Percentiles rank a stretch among this genome's conserved stretches.
Evolutionary conservation across 768 basidiomycete genomes (phyloP).

Genomic region (Tubosaeta sp.): DNA sequence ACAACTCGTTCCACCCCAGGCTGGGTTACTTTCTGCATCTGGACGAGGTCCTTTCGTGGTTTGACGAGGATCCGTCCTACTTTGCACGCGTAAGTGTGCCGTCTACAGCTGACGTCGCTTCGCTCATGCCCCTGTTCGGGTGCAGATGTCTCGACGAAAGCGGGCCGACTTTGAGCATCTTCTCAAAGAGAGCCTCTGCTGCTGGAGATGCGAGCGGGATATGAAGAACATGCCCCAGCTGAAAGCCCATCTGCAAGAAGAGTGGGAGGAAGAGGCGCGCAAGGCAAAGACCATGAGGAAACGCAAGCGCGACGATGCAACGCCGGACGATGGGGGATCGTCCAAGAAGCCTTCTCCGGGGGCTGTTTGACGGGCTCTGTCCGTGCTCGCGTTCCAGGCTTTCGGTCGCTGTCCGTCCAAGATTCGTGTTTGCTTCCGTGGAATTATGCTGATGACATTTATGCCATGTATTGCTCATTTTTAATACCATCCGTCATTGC

Average conservation of each 20-base stretch:
- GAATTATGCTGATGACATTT: background rate
- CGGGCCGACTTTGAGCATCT: constrained; percentile 55
- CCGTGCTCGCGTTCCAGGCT: background rate
- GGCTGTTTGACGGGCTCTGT: constrained; percentile 2
- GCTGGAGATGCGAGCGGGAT: constrained; percentile 62
- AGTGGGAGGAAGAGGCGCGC: constrained; percentile 54
- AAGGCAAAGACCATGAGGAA: constrained; percentile 42
- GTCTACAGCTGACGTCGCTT: background rate
- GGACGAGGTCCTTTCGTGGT: constrained; percentile 77
- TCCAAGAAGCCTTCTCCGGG: constrained; percentile 11
- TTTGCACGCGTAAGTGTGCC: constrained; percentile 44
- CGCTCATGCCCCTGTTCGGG: background rate
- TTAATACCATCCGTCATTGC: constrained; percentile 5
- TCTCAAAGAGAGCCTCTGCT: constrained; percentile 62
- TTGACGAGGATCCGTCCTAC: constrained; percentile 59
- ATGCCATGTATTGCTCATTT: background rate
- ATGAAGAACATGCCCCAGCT: constrained; percentile 72
- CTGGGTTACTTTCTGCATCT: constrained; percentile 80
- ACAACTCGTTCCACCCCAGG: constrained; percentile 86
- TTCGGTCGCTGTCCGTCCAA: background rate
- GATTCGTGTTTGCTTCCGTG: too few species aligned
- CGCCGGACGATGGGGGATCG: constrained; percentile 7
- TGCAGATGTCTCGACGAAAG: constrained; percentile 52
- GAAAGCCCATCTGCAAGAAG: constrained; percentile 70
- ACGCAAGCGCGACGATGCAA: constrained; percentile 30